phyloP scores from a whole-genome alignment of 768 basidiomycete genomes.

The Auricularia auricula-judae region DNA sequence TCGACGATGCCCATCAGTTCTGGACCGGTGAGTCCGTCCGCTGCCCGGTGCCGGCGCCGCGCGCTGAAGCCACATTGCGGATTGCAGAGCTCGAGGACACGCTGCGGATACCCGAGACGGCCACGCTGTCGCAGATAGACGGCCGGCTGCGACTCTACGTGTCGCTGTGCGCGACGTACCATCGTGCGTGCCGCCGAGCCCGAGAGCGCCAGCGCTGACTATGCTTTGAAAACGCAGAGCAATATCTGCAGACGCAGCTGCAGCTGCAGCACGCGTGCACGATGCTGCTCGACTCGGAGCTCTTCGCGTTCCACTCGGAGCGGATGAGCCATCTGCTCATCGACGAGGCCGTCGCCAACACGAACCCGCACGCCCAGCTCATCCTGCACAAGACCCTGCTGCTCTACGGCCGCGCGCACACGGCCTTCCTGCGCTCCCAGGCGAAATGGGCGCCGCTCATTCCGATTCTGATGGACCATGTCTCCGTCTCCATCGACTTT shows the following conservation, averaged over 20 bases:
- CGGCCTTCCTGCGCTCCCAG: constrained; percentile 63
- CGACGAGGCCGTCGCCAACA: constrained; percentile 53
- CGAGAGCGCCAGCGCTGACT: neutral
- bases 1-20: constrained; percentile 78
- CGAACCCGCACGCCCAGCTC: constrained; percentile 75
- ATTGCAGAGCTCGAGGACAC: constrained; percentile 77
- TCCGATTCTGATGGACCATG: constrained; percentile 76
- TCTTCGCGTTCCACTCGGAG: constrained; percentile 86
- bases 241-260: constrained; percentile 71
- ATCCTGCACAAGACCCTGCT: constrained; percentile 73
- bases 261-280: constrained; percentile 79
- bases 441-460: constrained; percentile 77
- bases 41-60: constrained; percentile 4
- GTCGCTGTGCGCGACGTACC: constrained; percentile 72
- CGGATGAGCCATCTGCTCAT: constrained; percentile 77
- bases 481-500: constrained; percentile 70
- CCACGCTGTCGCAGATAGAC: constrained; percentile 66
- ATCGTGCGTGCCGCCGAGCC: constrained; percentile 42
- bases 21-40: constrained; percentile 61
- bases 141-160: constrained; percentile 66
- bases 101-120: constrained; percentile 50
- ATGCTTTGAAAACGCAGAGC: constrained; percentile 38
- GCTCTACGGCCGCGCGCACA: constrained; percentile 56
- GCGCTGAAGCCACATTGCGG: neutral
- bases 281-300: constrained; percentile 68